Percentiles rank a stretch among this genome's conserved stretches.
These are phyloP conservation scores for Notholithocarpus densiflorus DNA, from an alignment of 306 rosid genomes.

Conservation along the genomic window DNA sequence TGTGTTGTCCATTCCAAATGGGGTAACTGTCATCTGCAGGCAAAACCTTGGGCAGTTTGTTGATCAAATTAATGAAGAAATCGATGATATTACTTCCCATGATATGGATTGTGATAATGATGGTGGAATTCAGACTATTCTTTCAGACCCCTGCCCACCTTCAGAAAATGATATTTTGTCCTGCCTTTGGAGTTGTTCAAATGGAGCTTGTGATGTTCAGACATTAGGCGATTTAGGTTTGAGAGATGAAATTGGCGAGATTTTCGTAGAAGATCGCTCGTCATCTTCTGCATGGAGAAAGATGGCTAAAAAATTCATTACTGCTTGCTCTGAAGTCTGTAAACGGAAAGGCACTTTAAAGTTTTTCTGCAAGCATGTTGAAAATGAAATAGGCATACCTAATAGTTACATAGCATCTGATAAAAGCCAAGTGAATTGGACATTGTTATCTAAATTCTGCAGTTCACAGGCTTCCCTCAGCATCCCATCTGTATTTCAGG, in stretches of 20 bases:
- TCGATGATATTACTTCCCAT: slow-evolving; percentile 31
- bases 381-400: slow-evolving; percentile 30
- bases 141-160: slow-evolving; percentile 61
- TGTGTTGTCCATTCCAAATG: slow-evolving; percentile 51
- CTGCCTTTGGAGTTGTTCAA: slow-evolving; percentile 48
- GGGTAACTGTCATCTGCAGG: slow-evolving; percentile 56
- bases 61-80: slow-evolving; percentile 42
- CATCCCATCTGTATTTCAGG: slow-evolving; percentile 45
- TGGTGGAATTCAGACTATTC: slow-evolving; percentile 58
- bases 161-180: slow-evolving; percentile 65
- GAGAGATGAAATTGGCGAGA: slow-evolving; percentile 77
- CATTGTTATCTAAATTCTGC: slow-evolving; percentile 60
- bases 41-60: slow-evolving; percentile 33
- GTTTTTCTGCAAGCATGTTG: slow-evolving; percentile 68
- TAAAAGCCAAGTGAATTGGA: slow-evolving; percentile 26
- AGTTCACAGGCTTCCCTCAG: slow-evolving; percentile 40
- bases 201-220: slow-evolving; percentile 31
- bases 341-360: slow-evolving; percentile 57
- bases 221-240: slow-evolving; percentile 28
- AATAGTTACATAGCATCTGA: slow-evolving; percentile 30
- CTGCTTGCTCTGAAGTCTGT: slow-evolving; percentile 57
- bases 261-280: slow-evolving; percentile 69
- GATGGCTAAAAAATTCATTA: slow-evolving; percentile 54
- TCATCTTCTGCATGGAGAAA: slow-evolving; percentile 71
- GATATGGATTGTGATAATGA: slow-evolving; percentile 39